Evolutionary conservation across 169 alveolate genomes (phyloP).

Genomic region (Plasmodium cynomolgi): DNA sequence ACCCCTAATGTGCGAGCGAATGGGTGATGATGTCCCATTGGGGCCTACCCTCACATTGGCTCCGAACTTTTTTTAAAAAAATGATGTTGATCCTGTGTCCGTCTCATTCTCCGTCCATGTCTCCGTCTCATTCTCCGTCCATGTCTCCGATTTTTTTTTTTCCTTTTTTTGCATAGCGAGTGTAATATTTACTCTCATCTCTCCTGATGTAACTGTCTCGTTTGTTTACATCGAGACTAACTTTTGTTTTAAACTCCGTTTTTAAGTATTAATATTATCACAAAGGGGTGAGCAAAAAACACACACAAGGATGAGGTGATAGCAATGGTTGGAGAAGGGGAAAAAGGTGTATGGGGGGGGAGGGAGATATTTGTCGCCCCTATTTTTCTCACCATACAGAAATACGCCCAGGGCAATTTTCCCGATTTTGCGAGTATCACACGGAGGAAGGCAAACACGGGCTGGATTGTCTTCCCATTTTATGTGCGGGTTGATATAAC

Average conservation of each 20-base stretch:
- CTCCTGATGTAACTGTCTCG: background rate
- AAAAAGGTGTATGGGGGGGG: background rate
- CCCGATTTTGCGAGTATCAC: background rate
- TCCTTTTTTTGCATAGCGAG: background rate
- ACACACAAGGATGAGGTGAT: background rate
- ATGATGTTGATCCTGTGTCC: background rate
- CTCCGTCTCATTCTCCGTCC: background rate
- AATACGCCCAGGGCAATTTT: background rate
- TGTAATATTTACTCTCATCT: background rate
- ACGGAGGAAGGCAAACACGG: background rate
- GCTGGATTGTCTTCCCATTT: background rate
- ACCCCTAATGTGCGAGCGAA: background rate
- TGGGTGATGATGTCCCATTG: background rate
- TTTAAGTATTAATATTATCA: background rate
- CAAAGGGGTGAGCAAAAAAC: background rate
- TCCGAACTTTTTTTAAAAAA: background rate
- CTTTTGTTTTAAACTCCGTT: background rate
- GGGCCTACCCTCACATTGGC: background rate
- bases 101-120: background rate
- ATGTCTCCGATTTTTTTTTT: background rate
- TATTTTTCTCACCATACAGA: background rate
- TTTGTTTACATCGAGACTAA: background rate
- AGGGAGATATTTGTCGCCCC: background rate
- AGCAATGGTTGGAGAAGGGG: background rate
- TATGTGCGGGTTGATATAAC: background rate